Base-by-base conservation (phyloP, 2,329 filamentous ascomycete genomes). In the Xylaria sp. region DNA sequence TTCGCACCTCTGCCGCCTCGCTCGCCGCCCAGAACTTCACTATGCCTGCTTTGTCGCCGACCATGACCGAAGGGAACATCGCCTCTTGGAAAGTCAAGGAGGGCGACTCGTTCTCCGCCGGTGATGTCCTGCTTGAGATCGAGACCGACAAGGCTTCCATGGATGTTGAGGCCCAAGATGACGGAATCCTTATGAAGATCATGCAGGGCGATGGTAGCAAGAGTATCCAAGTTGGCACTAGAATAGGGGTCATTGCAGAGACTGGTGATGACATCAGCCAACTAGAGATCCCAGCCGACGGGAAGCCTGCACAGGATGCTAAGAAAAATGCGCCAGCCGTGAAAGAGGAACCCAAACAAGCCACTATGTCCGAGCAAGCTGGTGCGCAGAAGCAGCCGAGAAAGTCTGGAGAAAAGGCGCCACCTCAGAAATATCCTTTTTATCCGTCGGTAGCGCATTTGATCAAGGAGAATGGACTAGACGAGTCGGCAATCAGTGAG, bases 131-230 rank as follows among this genome's bases (percentile, higher is more conserved):
- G 53, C 87, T 96, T 62, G 92, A 96, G 79, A 95, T 96, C 75
- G 92, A 96, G 80, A 96, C 92, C 61, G 92, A 96, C 78, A 96
- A 96, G 83, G 92, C 92, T 58, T 91, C 91, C 58, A 96, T 96
- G 92, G 93, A 96, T 70, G 92, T 96, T 25, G 93, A 96, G 81
- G 92, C 92, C 40, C 92, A 95, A 79, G 92, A 96, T 44, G 92
- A 96, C 73, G 92, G 93, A 41, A 82, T 94, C 69, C 79, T 96
- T 76, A 88, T 93, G 74, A 96, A 95, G 83, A 94, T 96, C 70
- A 85, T 88, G 73, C 81, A 87, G 73, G 80, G 80, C 43, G 89
- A 93, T 73, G 91, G 91, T 55, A 84, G 84, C 75, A 95, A 96
- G 80, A 82, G 81, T 47, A 84, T 96, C 35, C 84, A 90, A 76